Evolutionary conservation across 2,329 filamentous ascomycete species (phyloP).

Genomic region (Penicillium sp.): DNA sequence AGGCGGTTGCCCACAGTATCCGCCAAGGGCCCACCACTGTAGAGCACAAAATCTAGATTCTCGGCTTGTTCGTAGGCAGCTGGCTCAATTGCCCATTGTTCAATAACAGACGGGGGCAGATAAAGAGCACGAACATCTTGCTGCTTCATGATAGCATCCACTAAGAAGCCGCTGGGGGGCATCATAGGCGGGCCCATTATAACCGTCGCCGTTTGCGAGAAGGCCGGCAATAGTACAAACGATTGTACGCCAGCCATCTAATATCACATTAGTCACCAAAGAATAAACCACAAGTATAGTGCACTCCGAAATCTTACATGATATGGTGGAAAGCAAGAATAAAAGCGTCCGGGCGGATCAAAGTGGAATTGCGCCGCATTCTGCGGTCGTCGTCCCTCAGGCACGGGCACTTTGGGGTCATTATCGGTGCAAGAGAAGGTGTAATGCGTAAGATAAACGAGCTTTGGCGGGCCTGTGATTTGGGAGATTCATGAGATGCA

Average conservation of each 20-base stretch:
- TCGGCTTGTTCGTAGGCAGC: conserved; percentile 11
- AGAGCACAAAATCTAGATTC: conserved; percentile 14
- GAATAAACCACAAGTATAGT: not conserved
- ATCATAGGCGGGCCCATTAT: conserved; percentile 15
- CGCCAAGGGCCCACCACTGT: conserved; percentile 10
- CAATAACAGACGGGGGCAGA: conserved; percentile 14
- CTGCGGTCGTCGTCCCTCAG: conserved; percentile 12
- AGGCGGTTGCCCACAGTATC: conserved; percentile 11
- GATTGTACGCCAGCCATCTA: conserved; percentile 15
- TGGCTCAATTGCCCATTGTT: conserved; percentile 13
- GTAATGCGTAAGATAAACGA: conserved; percentile 15
- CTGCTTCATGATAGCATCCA: conserved; percentile 11
- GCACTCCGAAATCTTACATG: conserved; percentile 3
- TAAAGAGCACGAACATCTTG: conserved; percentile 16
- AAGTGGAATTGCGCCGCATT: conserved; percentile 15
- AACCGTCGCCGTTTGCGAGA: conserved; percentile 9
- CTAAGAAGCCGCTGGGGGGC: conserved; percentile 14
- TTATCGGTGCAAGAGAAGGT: conserved; percentile 18
- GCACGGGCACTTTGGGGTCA: conserved; percentile 14
- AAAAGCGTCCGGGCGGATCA: conserved; percentile 11
- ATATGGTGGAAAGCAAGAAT: conserved; percentile 17
- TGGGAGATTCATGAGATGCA: not conserved
- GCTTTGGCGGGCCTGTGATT: conserved; percentile 11
- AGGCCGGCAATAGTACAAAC: conserved; percentile 9
- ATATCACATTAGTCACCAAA: not conserved